phyloP scores from a whole-genome alignment of 805 yeast species.

The Metschnikowia picachoensis region DNA sequence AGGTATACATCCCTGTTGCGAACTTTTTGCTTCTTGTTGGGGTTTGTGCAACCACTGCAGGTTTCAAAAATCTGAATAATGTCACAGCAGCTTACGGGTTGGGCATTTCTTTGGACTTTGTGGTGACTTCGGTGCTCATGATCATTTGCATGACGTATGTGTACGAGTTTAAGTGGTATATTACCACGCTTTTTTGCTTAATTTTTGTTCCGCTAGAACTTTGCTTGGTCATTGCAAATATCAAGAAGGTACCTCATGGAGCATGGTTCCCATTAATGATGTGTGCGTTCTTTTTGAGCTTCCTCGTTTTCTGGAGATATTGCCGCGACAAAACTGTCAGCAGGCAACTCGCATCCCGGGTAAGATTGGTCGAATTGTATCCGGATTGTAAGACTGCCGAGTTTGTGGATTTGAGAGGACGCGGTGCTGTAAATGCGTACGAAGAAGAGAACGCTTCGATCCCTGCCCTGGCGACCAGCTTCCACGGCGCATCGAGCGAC shows the following conservation, averaged over 20 bases:
- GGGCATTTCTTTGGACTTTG: slow-evolving; percentile 53
- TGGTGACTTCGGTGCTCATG: slow-evolving; percentile 48
- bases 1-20: slow-evolving; percentile 49
- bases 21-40: slow-evolving; percentile 51
- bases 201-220: slow-evolving; percentile 47
- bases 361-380: slow-evolving; percentile 34
- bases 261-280: slow-evolving; percentile 60
- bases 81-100: slow-evolving; percentile 61
- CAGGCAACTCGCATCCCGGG: slow-evolving; percentile 32
- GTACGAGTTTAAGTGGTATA: slow-evolving; percentile 32
- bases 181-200: slow-evolving; percentile 32
- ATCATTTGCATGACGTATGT: slow-evolving; percentile 45
- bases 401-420: slow-evolving; percentile 19
- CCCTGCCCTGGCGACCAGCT: slow-evolving; percentile 1
- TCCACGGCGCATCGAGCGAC: background rate
- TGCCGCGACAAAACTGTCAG: slow-evolving; percentile 38
- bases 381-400: slow-evolving; percentile 20
- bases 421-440: background rate
- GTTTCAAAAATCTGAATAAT: slow-evolving; percentile 45
- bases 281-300: slow-evolving; percentile 32
- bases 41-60: slow-evolving; percentile 48
- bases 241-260: slow-evolving; percentile 52
- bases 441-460: background rate
- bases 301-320: slow-evolving; percentile 49
- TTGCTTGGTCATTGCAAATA: slow-evolving; percentile 43